A percentile compares a stretch with the other conserved stretches of the same genome.
Conservation (phyloP, 768 basidiomycete species). For the Podaxis sp. region DNA sequence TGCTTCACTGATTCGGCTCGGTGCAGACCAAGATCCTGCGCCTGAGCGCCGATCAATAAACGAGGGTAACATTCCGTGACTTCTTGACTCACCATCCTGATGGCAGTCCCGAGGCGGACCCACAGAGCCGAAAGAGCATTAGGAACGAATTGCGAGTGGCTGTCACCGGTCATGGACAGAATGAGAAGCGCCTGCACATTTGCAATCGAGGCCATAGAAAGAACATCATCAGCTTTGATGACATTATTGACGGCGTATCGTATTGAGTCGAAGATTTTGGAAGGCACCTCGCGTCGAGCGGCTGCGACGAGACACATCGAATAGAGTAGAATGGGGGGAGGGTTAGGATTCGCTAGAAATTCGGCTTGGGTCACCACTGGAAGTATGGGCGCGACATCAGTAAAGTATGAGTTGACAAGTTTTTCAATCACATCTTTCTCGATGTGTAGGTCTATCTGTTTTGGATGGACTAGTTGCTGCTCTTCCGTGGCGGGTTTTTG, state of each 20-base stretch:
- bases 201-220: conserved; percentile 80
- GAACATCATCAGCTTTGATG: conserved; percentile 87
- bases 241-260: conserved; percentile 83
- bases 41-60: conserved; percentile 43
- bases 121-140: conserved; percentile 83
- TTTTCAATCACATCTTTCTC: conserved; percentile 77
- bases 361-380: conserved; percentile 88
- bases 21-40: conserved; percentile 95
- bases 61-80: neutral
- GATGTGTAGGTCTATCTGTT: conserved; percentile 68
- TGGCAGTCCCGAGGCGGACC: conserved; percentile 84
- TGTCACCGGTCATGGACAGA: conserved; percentile 83
- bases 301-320: conserved; percentile 93
- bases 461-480: conserved; percentile 50
- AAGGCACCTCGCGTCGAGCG: conserved; percentile 79
- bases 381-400: conserved; percentile 82
- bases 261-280: conserved; percentile 86
- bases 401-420: conserved; percentile 90
- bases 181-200: conserved; percentile 89
- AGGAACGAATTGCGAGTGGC: conserved; percentile 87
- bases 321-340: conserved; percentile 83
- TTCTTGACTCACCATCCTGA: conserved; percentile 75
- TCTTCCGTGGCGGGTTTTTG: conserved; percentile 62
- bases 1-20: conserved; percentile 85
- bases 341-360: conserved; percentile 73